Conservation (phyloP, 2,329 filamentous ascomycete genomes). For the Trichophyton mentagrophytes region DNA sequence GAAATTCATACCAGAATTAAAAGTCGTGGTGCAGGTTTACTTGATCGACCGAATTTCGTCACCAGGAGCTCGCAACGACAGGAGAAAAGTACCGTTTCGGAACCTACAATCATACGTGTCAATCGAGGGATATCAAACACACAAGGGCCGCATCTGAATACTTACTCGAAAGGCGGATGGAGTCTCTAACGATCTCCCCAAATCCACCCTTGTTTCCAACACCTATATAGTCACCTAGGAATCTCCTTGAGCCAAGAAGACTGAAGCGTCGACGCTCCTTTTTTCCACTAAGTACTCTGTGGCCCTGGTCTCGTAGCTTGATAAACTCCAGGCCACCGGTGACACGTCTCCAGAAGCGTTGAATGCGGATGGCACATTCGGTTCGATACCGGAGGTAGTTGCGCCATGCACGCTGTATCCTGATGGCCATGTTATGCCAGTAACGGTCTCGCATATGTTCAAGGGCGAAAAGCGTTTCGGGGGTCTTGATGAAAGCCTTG, state of each 20-base stretch:
- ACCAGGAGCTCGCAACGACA: constrained; percentile 82
- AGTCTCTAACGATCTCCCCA: constrained; percentile 65
- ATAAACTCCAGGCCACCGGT: constrained; percentile 81
- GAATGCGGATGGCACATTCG: constrained; percentile 86
- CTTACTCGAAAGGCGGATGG: constrained; percentile 56
- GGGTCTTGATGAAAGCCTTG: constrained; percentile 96
- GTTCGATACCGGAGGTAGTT: constrained; percentile 86
- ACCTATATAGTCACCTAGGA: constrained; percentile 88
- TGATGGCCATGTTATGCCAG: constrained; percentile 98
- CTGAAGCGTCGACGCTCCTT: constrained; percentile 90
- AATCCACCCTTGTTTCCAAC: constrained; percentile 68
- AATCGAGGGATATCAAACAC: background rate
- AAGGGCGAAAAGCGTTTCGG: constrained; percentile 88
- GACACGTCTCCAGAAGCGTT: constrained; percentile 90
- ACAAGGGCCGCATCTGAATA: background rate
- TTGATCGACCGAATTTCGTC: constrained; percentile 90
- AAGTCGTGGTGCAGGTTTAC: constrained; percentile 77
- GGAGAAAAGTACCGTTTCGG: constrained; percentile 71
- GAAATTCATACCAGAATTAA: constrained; percentile 49
- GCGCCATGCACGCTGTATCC: constrained; percentile 94
- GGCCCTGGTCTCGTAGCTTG: constrained; percentile 75
- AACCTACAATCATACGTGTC: constrained; percentile 18
- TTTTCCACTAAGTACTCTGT: constrained; percentile 63
- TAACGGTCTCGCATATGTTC: constrained; percentile 97
- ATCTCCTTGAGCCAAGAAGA: constrained; percentile 78